Conservation (phyloP, 352 stramenopile genomes). For the Globisporangium mamillatum region DNA sequence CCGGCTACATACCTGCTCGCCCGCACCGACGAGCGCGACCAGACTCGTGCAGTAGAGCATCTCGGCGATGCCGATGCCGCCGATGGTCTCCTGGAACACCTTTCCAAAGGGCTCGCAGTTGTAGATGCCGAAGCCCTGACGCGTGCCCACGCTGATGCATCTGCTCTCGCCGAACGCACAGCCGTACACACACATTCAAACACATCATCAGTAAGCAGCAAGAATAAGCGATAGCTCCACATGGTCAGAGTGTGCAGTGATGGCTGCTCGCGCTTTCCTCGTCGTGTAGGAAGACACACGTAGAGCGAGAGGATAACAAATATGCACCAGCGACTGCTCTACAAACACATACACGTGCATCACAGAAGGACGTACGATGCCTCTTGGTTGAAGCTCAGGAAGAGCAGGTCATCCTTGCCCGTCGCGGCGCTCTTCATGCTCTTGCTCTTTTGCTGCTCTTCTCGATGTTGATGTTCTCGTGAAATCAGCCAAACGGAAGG, state of each 20-base stretch:
- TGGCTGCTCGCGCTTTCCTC: background rate
- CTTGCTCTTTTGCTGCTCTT: background rate
- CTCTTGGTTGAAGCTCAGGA: conserved; percentile 92
- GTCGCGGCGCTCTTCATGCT: conserved; percentile 43
- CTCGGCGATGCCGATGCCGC: conserved; percentile 88
- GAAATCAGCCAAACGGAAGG: background rate
- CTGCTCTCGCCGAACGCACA: conserved; percentile 23
- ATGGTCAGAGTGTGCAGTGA: background rate
- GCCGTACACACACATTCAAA: conserved; percentile 16
- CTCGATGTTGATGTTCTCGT: background rate
- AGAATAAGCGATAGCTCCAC: background rate
- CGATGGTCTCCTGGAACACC: conserved; percentile 84
- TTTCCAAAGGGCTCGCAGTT: conserved; percentile 91
- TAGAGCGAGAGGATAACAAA: background rate
- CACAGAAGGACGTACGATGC: conserved; percentile 56
- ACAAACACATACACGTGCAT: background rate
- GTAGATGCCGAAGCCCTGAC: conserved; percentile 88
- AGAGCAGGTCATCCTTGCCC: conserved; percentile 70
- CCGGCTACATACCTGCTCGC: conserved; percentile 59
- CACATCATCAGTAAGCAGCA: background rate
- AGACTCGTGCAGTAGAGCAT: conserved; percentile 94
- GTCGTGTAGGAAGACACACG: background rate
- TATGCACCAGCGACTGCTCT: background rate
- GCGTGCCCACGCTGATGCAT: conserved; percentile 89
- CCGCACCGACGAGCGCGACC: conserved; percentile 88